Base-by-base conservation (phyloP, 176 grass and related monocot genomes). In the Oryza coarctata region DNA sequence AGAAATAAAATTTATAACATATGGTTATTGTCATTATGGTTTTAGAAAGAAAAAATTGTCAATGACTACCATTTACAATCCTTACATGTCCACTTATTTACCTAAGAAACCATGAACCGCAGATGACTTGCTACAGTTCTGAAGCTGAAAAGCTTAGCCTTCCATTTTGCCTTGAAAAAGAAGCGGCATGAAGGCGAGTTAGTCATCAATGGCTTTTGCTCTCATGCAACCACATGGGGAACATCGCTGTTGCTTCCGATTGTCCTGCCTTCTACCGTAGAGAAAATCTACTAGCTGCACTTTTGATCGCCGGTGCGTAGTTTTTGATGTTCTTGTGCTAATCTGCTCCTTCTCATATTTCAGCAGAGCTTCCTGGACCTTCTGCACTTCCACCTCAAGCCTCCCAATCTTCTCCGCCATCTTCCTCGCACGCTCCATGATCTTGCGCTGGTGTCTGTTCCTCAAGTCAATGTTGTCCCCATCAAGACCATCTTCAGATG, bases 321-420 rank as follows among this genome's bases (percentile, higher is more conserved):
- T 34, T 89, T 74, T 89, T 43, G 88, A 45, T 45, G 64, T 64
- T 65, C 65, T 84, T 70, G 30, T 80, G 81, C 75, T 95, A 10
- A n/a, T 76, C 78, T 83, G 85, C 69, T 95, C 87, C 63, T 90
- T 86, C 64, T 95, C 89, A 1, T 88, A 84, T 40, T 95, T 93
- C 73, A 90, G 81, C 61, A 95, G 33, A 52, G 76, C 78, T 57
- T 87, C 76, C 67, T 95, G 96, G 50, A 85, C 82, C 76, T 93
- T 93, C 82, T 95, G 90, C 81, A 98, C 74, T 66, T 93, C 91
- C 23, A 86, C 23, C 76, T 98, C 96, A 87, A 98, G 49, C 72
- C 67, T 85, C 29, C 86, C 96, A 0, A 93, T 98, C 81, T 95
- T 98, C 70, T 98, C 96, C 17, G 93, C 95, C 72, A 87, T 86